phyloP scores from a whole-genome alignment of 2,329 filamentous ascomycete species.

The Myriosclerotinia duriaeana region DNA sequence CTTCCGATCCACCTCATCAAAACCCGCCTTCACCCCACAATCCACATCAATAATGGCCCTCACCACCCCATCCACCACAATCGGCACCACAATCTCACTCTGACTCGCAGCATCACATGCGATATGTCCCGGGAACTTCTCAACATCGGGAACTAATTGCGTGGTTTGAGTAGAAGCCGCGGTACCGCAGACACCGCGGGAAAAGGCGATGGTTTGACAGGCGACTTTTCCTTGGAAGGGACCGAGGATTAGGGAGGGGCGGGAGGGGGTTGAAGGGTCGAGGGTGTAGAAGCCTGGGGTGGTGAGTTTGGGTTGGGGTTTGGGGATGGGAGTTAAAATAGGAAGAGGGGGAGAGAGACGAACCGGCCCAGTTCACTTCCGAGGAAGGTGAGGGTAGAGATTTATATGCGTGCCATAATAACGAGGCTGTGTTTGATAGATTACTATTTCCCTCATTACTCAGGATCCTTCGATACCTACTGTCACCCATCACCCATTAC shows the following conservation, averaged over 20 bases:
- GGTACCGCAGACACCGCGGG: constrained; percentile 72
- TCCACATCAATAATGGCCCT: constrained; percentile 80
- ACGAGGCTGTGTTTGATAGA: constrained; percentile 70
- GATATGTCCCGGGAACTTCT: constrained; percentile 75
- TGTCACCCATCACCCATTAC: neutral
- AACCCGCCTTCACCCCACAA: constrained; percentile 65
- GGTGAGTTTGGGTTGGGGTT: constrained; percentile 3
- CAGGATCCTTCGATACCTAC: neutral
- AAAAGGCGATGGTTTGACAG: constrained; percentile 74
- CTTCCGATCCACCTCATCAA: constrained; percentile 65
- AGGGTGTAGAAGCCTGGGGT: constrained; percentile 69
- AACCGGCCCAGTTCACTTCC: constrained; percentile 75
- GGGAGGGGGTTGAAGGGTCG: constrained; percentile 47
- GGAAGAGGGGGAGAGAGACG: constrained; percentile 25
- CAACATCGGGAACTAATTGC: constrained; percentile 69
- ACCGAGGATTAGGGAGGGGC: constrained; percentile 68
- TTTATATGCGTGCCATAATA: constrained; percentile 78
- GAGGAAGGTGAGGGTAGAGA: constrained; percentile 65
- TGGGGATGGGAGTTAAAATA: neutral
- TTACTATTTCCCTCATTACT: constrained; percentile 54
- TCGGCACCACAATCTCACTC: constrained; percentile 81
- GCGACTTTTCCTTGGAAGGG: constrained; percentile 80
- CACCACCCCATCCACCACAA: constrained; percentile 50
- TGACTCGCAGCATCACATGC: constrained; percentile 73
- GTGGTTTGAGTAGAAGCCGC: constrained; percentile 62